These are phyloP conservation scores for Starmerella powellii DNA, from an alignment of 805 yeast genomes.

Conservation along the genomic window DNA sequence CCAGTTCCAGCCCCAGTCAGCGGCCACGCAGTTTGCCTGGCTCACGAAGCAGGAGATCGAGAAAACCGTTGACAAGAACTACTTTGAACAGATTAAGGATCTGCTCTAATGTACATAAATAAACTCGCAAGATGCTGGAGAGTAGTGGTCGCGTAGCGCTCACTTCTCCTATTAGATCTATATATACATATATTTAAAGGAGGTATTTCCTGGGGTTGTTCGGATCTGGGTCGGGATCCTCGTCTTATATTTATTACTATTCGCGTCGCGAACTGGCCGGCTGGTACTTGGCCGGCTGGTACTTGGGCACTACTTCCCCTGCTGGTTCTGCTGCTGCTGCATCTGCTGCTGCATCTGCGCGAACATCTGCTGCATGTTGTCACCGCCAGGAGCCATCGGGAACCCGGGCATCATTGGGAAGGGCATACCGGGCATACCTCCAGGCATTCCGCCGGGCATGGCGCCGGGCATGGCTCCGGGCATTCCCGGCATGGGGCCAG, in stretches of 20 bases:
- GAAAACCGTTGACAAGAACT: conserved; percentile 39
- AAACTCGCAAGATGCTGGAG: too few species aligned
- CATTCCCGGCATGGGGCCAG: conserved; percentile 23
- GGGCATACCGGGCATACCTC: conserved; percentile 12
- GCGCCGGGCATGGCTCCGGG: conserved; percentile 13
- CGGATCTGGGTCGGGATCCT: too few species aligned
- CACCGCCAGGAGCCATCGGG: conserved; percentile 26
- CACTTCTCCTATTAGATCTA: too few species aligned
- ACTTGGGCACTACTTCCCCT: conserved; percentile 1
- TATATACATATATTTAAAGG: neutral
- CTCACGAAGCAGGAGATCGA: conserved; percentile 66
- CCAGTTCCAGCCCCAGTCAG: conserved; percentile 40
- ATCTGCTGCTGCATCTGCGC: conserved; percentile 22
- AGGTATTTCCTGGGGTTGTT: too few species aligned
- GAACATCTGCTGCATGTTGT: conserved; percentile 20
- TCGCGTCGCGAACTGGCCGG: too few species aligned
- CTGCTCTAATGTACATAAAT: conserved; percentile 14
- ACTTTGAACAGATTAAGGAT: conserved; percentile 32
- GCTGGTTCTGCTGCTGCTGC: conserved; percentile 11
- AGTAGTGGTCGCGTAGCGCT: too few species aligned
- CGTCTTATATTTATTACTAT: too few species aligned
- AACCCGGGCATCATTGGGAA: conserved; percentile 30
- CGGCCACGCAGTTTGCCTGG: conserved; percentile 56
- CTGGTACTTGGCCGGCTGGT: too few species aligned
- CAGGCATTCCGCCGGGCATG: conserved; percentile 19